phyloP scores from a whole-genome alignment of 306 rosid species.

The Rubus parviflorus region DNA sequence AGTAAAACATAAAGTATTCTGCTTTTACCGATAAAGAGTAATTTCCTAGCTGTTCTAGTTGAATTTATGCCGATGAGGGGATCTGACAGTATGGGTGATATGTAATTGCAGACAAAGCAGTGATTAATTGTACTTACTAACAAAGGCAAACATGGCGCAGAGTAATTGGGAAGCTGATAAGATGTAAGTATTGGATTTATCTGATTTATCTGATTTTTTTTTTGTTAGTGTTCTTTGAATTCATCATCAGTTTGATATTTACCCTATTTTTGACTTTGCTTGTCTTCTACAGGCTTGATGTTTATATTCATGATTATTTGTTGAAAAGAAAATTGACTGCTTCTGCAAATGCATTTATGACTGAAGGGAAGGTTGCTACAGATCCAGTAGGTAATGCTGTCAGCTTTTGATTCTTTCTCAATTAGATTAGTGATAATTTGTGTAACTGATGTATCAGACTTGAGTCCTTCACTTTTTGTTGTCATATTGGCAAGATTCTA shows the following conservation, averaged over 20 bases:
- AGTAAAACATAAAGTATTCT: background rate
- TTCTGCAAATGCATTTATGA: constrained; percentile 90
- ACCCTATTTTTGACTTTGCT: background rate
- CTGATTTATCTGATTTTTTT: background rate
- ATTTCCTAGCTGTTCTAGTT: background rate
- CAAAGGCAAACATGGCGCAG: constrained; percentile 62
- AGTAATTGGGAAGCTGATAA: constrained; percentile 98
- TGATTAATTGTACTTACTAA: constrained; percentile 20
- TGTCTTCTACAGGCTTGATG: constrained; percentile 75
- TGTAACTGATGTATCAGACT: background rate
- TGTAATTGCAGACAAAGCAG: constrained; percentile 36
- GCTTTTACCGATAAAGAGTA: background rate
- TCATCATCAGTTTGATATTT: background rate
- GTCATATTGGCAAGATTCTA: background rate
- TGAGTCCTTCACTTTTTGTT: background rate
- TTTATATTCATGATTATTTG: constrained; percentile 86
- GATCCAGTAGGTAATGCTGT: constrained; percentile 89
- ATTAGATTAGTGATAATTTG: background rate
- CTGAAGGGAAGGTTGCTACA: constrained; percentile 92
- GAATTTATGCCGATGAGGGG: constrained; percentile 1
- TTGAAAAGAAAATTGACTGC: constrained; percentile 80
- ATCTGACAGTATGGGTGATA: constrained; percentile 14
- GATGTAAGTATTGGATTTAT: constrained; percentile 45
- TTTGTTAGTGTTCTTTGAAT: background rate
- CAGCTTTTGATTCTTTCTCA: background rate